These are phyloP conservation scores for Chytriomyces hyalinus DNA, from an alignment of 192 early-diverging fungal genomes.

Conservation along the genomic window DNA sequence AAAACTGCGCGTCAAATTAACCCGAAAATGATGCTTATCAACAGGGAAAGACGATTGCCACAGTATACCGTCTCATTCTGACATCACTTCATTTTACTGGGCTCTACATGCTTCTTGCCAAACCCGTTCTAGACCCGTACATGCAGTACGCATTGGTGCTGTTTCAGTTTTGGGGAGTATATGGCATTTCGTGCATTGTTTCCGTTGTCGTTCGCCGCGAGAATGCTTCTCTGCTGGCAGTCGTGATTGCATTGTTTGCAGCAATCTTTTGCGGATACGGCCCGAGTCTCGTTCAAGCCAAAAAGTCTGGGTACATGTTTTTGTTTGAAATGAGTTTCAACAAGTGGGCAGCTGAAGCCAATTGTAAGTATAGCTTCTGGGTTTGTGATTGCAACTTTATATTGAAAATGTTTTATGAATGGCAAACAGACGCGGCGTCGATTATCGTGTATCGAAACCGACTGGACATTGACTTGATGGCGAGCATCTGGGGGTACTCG, in stretches of 20 bases:
- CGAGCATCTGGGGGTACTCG: constrained; percentile 44
- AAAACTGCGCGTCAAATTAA: background rate
- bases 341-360: constrained; percentile 55
- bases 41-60: constrained; percentile 49
- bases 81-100: constrained; percentile 52
- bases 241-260: constrained; percentile 48
- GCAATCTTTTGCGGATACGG: constrained; percentile 60
- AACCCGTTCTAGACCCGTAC: constrained; percentile 38
- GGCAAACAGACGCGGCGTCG: constrained; percentile 25
- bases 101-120: constrained; percentile 45
- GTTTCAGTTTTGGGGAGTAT: constrained; percentile 54
- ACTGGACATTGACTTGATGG: constrained; percentile 42
- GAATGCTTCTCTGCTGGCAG: constrained; percentile 48
- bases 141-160: constrained; percentile 44
- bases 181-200: constrained; percentile 53
- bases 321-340: constrained; percentile 47
- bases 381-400: background rate
- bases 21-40: constrained; percentile 1
- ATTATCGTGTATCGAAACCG: constrained; percentile 32
- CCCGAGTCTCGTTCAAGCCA: constrained; percentile 44
- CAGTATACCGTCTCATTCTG: constrained; percentile 49
- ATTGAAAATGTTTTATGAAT: background rate
- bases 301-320: constrained; percentile 46
- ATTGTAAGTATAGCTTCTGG: constrained; percentile 32
- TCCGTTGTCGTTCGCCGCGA: constrained; percentile 47